Evolutionary conservation across 176 grass and related monocot species (phyloP).

Genomic region (Elymus sibiricus): DNA sequence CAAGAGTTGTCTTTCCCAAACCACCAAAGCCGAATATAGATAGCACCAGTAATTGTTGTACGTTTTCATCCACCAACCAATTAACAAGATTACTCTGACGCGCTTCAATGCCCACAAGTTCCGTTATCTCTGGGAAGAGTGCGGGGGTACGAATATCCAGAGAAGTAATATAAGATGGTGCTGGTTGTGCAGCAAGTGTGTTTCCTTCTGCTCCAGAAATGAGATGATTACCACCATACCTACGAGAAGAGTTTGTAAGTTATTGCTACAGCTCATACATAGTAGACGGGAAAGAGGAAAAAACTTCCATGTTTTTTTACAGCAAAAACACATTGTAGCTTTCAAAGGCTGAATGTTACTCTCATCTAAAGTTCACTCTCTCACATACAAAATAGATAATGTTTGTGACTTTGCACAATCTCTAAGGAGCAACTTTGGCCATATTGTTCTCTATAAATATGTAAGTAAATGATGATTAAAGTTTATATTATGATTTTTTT

Average conservation of each 20-base stretch:
- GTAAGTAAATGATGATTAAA: neutral
- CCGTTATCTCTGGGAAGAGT: constrained; percentile 13
- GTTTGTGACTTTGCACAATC: neutral
- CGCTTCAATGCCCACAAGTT: constrained; percentile 36
- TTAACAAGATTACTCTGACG: neutral
- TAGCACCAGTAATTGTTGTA: constrained; percentile 14
- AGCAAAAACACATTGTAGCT: neutral
- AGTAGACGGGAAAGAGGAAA: neutral
- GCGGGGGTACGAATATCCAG: neutral
- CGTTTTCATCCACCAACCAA: constrained; percentile 8
- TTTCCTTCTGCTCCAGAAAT: constrained; percentile 2
- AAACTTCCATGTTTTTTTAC: neutral
- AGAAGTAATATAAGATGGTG: neutral
- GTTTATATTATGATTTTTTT: neutral
- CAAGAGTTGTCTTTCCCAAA: constrained; percentile 56
- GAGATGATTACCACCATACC: constrained; percentile 23
- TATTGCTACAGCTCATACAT: neutral
- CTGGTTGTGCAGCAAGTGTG: neutral
- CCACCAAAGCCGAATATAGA: constrained; percentile 39
- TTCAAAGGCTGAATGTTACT: neutral
- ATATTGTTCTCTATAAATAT: neutral
- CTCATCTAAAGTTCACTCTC: neutral
- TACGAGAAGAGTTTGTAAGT: neutral
- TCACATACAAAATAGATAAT: neutral
- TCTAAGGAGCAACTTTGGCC: neutral